These are phyloP conservation scores for Epichloe sp. DNA, from an alignment of 2,329 filamentous ascomycete species.

Conservation along the genomic window DNA sequence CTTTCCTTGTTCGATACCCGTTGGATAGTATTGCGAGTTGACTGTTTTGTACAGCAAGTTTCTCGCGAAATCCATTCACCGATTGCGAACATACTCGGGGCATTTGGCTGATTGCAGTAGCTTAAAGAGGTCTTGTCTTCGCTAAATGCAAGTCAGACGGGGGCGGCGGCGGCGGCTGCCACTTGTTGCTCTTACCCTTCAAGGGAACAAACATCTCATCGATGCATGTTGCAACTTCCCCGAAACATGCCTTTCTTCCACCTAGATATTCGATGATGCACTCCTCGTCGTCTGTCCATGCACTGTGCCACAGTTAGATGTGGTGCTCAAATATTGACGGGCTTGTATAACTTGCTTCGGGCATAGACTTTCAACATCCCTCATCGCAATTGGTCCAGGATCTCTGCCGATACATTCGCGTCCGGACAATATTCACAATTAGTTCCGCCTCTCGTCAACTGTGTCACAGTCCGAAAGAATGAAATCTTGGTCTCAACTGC, in stretches of 20 bases:
- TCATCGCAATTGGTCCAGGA: too few relatives aligned
- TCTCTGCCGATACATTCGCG: too few relatives aligned
- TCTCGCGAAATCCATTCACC: not conserved
- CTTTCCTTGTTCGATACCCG: not conserved
- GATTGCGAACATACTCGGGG: not conserved
- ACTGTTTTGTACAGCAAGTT: not conserved
- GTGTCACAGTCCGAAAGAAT: not conserved
- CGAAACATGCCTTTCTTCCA: not conserved
- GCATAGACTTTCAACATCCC: too few relatives aligned
- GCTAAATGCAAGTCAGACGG: not conserved
- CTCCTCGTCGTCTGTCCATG: too few relatives aligned
- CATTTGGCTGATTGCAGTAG: not conserved
- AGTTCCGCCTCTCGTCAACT: not conserved
- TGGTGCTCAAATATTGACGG: too few relatives aligned
- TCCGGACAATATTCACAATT: too few relatives aligned
- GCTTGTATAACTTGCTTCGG: too few relatives aligned
- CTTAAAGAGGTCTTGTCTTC: not conserved
- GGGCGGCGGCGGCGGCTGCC: not conserved
- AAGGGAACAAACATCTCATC: not conserved
- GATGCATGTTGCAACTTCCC: not conserved
- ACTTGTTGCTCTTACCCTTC: not conserved
- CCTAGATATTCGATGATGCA: not conserved
- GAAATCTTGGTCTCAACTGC: not conserved
- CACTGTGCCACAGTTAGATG: too few relatives aligned
- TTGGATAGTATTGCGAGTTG: not conserved